Base-by-base conservation (phyloP, 1,284 basidiomycete genomes). In the Cystobasidiaceae sp. region DNA sequence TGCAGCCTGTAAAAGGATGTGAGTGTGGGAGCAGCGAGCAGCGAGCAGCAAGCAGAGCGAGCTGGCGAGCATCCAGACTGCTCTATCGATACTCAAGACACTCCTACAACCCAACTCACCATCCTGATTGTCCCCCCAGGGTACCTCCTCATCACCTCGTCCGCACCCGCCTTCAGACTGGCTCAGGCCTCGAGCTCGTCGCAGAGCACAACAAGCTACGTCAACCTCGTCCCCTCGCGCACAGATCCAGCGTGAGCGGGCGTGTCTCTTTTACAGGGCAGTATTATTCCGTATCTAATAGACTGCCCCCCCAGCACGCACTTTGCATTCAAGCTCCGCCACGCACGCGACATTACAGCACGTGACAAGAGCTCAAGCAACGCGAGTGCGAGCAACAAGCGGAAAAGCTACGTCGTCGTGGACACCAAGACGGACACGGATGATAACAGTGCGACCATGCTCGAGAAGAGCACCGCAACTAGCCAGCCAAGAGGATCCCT, bases 141-240 rank as follows among this genome's bases (percentile, higher is more conserved):
- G 54, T 56, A 56, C 54, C 54, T 56, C 39, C 54, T 56, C 23
- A 41, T 56, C 37, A 56, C 37, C 13, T 56, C 39, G 15, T 41
- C 41, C 9, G 41, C 54, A 8, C n/a, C 28, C 28, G 37, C 37
- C 23, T 56, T 56, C 54, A 28, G 30, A 37, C 4, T 23, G 21
- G 39, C 41, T 25, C 54, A 56, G n/a, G 37, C 15, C 33, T 54
- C 51, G 5, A 32, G 33, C 3, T 32, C 25, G 28, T 30, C 13
- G 19, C 28, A 51, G 19, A 6, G 34, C 34, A 25, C 41, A 44
- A 44, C 8, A 27, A 43, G n/a, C n/a, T 56, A 56, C 19, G 27
- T 56, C 21, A 56, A 44, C 23, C n/a, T 56, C 1, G 5, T 56
- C 7, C 54, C 54, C 30, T 56, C 54, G 13, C 37, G 54, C 7